phyloP scores from a whole-genome alignment of 352 stramenopile genomes.

The Phytophthora foliorum region DNA sequence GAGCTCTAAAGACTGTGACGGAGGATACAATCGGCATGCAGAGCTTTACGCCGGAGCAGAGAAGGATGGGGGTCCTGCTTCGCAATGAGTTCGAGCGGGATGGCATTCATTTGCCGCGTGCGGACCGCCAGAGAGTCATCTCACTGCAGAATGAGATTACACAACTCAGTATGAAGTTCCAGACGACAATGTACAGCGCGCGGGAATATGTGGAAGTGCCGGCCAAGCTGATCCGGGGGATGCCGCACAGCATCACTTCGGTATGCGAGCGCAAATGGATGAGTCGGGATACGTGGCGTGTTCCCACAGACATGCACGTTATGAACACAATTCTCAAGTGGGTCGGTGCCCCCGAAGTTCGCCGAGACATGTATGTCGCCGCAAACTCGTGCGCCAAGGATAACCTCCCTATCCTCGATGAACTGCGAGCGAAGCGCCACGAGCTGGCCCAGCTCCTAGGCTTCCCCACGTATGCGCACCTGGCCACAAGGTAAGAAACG shows the following conservation, averaged over 20 bases:
- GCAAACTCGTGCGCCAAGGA: constrained; percentile 86
- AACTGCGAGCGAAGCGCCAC: constrained; percentile 89
- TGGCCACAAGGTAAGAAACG: constrained; percentile 85
- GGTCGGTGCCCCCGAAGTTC: constrained; percentile 75
- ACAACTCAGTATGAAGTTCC: constrained; percentile 90
- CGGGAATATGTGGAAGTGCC: constrained; percentile 76
- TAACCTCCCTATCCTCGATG: constrained; percentile 85
- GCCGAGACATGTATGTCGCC: constrained; percentile 93
- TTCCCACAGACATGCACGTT: constrained; percentile 90
- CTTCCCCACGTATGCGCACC: constrained; percentile 93
- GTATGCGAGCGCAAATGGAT: constrained; percentile 77
- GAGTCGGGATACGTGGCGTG: constrained; percentile 63
- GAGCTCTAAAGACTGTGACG: constrained; percentile 78
- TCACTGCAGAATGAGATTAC: constrained; percentile 91
- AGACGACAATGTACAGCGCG: constrained; percentile 81
- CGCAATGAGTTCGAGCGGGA: constrained; percentile 96
- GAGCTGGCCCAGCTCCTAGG: constrained; percentile 90
- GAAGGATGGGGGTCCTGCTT: constrained; percentile 90
- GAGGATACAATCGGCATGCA: constrained; percentile 60
- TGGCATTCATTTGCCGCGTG: constrained; percentile 93
- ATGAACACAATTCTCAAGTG: constrained; percentile 95
- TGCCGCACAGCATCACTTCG: constrained; percentile 70
- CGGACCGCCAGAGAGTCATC: constrained; percentile 84
- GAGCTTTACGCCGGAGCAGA: constrained; percentile 91
- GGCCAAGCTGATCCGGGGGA: constrained; percentile 54